Evolutionary conservation across 1,139 yeast genomes (phyloP).

Genomic region (Meyerozyma smithsonii): DNA sequence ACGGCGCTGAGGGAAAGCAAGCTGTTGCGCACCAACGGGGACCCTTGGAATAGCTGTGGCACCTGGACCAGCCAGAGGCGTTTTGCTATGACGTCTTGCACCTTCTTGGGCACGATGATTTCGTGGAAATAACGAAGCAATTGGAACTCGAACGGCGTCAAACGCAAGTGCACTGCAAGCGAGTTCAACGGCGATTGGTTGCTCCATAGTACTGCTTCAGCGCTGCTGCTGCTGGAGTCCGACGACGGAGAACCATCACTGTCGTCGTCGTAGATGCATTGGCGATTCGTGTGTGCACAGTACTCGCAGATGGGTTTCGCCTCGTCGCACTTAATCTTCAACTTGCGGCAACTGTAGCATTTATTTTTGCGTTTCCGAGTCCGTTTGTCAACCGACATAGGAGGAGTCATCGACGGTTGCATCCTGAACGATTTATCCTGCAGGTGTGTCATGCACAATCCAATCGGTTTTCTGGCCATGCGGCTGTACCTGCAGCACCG

Average conservation of each 20-base stretch:
- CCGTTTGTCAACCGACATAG: not conserved
- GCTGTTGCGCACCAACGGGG: slow-evolving; percentile 19
- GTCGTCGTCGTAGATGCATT: not conserved
- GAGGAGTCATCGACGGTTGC: no score
- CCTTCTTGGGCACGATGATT: slow-evolving; percentile 1
- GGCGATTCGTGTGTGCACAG: slow-evolving; percentile 1
- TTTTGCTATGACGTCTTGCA: not conserved
- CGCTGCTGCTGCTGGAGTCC: not conserved
- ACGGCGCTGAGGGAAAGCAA: slow-evolving; percentile 22
- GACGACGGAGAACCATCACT: not conserved
- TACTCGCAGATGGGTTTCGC: slow-evolving; percentile 5
- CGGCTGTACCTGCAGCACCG: no score
- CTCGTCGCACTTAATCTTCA: slow-evolving; percentile 6
- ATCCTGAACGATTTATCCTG: no score
- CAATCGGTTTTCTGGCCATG: no score
- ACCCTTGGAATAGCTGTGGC: slow-evolving; percentile 15
- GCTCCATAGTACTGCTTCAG: not conserved
- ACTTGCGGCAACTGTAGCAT: slow-evolving; percentile 5
- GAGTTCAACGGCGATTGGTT: slow-evolving; percentile 3
- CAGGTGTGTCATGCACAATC: no score
- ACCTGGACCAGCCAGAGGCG: slow-evolving; percentile 4
- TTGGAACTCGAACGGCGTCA: slow-evolving; percentile 5
- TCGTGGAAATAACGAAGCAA: slow-evolving; percentile 4
- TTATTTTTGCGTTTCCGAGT: not conserved
- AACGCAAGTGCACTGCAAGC: slow-evolving; percentile 2